Base-by-base conservation (phyloP, 352 stramenopile species). In the Thraustochytrium sp. region DNA sequence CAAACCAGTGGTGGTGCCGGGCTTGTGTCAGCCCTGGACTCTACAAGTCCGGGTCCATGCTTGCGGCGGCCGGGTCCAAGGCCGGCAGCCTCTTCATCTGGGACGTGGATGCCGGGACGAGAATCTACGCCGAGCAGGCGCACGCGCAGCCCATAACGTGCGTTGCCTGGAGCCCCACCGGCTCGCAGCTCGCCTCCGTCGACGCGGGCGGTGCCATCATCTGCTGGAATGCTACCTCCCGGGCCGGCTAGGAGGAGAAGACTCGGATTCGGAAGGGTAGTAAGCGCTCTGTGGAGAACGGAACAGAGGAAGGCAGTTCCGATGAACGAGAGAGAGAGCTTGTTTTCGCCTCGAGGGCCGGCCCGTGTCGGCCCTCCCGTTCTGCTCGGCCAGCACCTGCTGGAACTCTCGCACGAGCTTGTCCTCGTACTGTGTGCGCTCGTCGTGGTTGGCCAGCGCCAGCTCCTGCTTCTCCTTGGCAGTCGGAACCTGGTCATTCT, bases 401-500 rank as follows among this genome's bases (percentile, higher is more conserved):
- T 61, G 21, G 46, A 77, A 77, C 26, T 77, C n/a, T 23, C 34
- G 18, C 8, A 99, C 93, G 82, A 99, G 91, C n/a, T 92, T 90
- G 84, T 96, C 96, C 86, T 99, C 96, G 80, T 97, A 96, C 89
- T 99, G 95, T 87, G 98, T 94, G 87, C 98, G 98, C 88, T 99
- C 95, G 87, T 99, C 96, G 84, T 98, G 96, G 84, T 97, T 98
- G 86, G 99, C 98, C 53, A 99, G 89, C 68, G 96, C 96, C 53
- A 99, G 90, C 11, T 96, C 96, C 37, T 95, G 91, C 87, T 99
- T 98, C 89, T 99, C 97, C 88, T 99, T 96, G 16, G 96, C 96
- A 68, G 93, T 97, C 89, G 98, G 99, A 76, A 99, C 96, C 87
- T 99, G 97, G 90, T 99, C 99, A 86, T 99, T 96, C 89, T 99